These are phyloP conservation scores for Ramaria sp. DNA, from an alignment of 768 basidiomycete genomes.

Conservation along the genomic window DNA sequence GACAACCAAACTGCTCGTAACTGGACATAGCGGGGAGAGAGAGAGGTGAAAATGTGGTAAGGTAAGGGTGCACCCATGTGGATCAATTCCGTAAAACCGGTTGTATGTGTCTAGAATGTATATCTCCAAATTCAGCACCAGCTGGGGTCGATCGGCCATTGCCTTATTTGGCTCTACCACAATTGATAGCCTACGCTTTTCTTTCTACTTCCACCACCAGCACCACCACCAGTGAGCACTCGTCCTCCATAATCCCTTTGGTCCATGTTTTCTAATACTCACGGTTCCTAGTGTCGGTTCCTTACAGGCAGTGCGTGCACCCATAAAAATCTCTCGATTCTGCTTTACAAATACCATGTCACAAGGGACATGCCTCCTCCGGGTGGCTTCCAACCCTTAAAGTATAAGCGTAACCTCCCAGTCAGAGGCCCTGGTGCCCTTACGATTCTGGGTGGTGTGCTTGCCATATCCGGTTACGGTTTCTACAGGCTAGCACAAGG, in stretches of 20 bases:
- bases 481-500: conserved; percentile 88
- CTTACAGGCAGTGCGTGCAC: conserved; percentile 49
- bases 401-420: conserved; percentile 94
- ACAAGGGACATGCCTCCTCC: conserved; percentile 89
- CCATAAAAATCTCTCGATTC: neutral
- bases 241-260: neutral
- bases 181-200: neutral
- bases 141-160: neutral
- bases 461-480: conserved; percentile 77
- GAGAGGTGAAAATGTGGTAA: neutral
- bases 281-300: conserved; percentile 37
- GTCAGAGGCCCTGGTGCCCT: conserved; percentile 78
- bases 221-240: neutral
- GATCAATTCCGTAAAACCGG: conserved; percentile 2
- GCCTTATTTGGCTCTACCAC: conserved; percentile 2
- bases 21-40: neutral
- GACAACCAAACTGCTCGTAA: neutral
- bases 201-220: neutral
- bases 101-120: conserved; percentile 4
- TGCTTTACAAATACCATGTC: neutral
- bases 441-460: conserved; percentile 78
- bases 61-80: conserved; percentile 1
- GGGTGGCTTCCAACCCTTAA: conserved; percentile 86
- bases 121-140: neutral
- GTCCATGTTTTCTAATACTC: neutral